phyloP scores from a whole-genome alignment of 2,329 filamentous ascomycete genomes.

The Arthrinium puccinioides region DNA sequence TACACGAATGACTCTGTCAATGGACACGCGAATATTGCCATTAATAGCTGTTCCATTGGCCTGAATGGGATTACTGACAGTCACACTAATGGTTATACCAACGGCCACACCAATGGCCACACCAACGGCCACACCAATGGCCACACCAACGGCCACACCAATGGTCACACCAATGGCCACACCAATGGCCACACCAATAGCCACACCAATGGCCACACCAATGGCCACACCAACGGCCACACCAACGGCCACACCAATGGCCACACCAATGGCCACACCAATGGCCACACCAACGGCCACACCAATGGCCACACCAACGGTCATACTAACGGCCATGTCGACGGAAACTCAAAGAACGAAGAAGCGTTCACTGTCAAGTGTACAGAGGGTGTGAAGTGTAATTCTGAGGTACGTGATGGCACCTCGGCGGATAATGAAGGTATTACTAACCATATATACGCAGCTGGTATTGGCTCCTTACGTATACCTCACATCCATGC shows the following conservation, averaged over 20 bases:
- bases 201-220: conserved; percentile 1
- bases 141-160: neutral
- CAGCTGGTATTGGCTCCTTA: neutral
- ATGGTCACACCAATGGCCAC: neutral
- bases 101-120: neutral
- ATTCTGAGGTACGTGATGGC: neutral
- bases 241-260: neutral
- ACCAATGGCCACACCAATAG: neutral
- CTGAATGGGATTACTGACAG: too few relatives aligned
- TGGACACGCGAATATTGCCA: neutral
- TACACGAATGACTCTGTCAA: neutral
- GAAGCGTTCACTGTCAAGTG: neutral
- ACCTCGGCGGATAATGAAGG: neutral
- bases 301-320: neutral
- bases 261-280: conserved; percentile 1
- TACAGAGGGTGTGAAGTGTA: neutral
- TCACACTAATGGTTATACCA: neutral
- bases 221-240: conserved; percentile 2
- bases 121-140: neutral
- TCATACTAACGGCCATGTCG: neutral
- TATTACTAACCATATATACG: neutral
- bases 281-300: neutral
- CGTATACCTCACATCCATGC: neutral
- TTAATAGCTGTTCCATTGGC: too few relatives aligned
- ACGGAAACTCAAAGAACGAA: neutral